A percentile compares a stretch with the other conserved stretches of the same genome.
These are phyloP conservation scores for Bruguiera hainesii DNA, from an alignment of 441 rosid genomes.

Conservation along the genomic window DNA sequence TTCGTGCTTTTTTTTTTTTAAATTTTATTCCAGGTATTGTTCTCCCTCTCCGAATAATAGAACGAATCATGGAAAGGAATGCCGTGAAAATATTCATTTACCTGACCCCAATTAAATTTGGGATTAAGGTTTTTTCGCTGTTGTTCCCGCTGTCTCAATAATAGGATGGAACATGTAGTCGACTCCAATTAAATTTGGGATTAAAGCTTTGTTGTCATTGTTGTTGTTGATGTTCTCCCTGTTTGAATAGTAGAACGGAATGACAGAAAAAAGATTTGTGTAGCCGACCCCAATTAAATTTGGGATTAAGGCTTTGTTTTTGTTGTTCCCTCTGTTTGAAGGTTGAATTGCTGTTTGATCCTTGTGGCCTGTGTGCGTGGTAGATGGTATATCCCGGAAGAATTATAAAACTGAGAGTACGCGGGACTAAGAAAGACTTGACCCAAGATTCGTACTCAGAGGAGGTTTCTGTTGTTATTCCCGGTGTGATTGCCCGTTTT, in stretches of 20 bases:
- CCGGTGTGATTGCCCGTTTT: slow-evolving; percentile 84
- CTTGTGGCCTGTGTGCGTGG: background rate
- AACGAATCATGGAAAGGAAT: no score
- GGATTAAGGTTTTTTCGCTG: background rate
- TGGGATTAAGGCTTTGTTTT: background rate
- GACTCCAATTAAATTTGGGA: no score
- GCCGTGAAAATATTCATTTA: no score
- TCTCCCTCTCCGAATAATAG: no score
- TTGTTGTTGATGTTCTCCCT: no score
- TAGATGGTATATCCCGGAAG: slow-evolving; percentile 64
- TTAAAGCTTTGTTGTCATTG: no score
- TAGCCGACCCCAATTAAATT: no score
- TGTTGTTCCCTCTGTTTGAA: background rate
- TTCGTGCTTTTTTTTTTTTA: background rate
- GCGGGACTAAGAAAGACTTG: slow-evolving; percentile 66
- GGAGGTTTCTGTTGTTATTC: slow-evolving; percentile 69
- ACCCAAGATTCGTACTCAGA: slow-evolving; percentile 45
- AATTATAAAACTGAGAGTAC: slow-evolving; percentile 62
- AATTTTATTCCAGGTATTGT: background rate
- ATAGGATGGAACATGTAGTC: background rate
- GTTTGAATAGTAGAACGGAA: no score
- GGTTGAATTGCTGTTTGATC: no score
- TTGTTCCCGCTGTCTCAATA: no score
- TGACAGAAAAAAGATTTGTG: no score
- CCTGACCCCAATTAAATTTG: background rate